phyloP scores from a whole-genome alignment of 345 rosid species.

The Boechera divaricarpa region DNA sequence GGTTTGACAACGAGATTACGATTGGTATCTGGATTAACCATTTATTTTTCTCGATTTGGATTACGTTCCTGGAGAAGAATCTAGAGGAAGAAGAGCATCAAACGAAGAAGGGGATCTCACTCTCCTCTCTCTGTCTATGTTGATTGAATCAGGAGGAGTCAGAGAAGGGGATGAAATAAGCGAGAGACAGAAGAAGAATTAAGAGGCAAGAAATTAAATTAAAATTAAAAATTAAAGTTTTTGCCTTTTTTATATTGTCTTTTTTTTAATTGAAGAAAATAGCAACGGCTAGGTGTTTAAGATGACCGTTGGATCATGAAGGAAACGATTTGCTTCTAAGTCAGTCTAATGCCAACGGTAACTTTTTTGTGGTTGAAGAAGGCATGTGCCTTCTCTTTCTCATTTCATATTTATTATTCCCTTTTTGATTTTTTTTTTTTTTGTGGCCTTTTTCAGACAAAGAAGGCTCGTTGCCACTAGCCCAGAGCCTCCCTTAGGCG shows the following conservation, averaged over 20 bases:
- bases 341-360: conserved; percentile 42
- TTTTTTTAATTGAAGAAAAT: conserved; percentile 6
- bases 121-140: not conserved
- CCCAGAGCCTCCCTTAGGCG: conserved; percentile 24
- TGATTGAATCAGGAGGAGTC: conserved; percentile 23
- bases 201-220: not conserved
- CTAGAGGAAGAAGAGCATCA: conserved; percentile 22
- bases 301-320: conserved; percentile 51
- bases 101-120: conserved; percentile 30
- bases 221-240: not conserved
- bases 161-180: conserved; percentile 29
- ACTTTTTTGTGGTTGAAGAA: conserved; percentile 33
- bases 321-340: conserved; percentile 42
- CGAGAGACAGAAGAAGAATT: conserved; percentile 20
- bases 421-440: not conserved
- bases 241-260: not conserved
- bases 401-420: not conserved
- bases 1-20: conserved; percentile 45
- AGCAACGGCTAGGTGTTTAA: conserved; percentile 48
- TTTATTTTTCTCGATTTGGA: conserved; percentile 19
- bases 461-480: conserved; percentile 46
- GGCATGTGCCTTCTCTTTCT: conserved; percentile 4
- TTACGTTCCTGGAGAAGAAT: not conserved
- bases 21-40: conserved; percentile 57
- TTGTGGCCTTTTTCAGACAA: conserved; percentile 40